Evolutionary conservation across 1,139 yeast species (phyloP).

Genomic region (Insectozyma bohioensis): DNA sequence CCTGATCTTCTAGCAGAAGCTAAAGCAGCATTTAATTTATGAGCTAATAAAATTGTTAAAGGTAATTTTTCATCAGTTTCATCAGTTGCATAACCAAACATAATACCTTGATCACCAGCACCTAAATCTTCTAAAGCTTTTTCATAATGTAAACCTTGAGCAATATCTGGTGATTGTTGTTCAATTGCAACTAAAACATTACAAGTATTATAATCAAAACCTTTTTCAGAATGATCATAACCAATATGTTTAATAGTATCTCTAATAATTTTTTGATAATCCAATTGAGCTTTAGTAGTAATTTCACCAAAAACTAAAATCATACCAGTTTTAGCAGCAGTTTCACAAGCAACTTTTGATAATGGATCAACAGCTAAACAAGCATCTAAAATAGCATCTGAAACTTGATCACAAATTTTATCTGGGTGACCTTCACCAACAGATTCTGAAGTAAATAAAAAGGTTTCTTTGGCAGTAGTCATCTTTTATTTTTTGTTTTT

Average conservation of each 20-base stretch:
- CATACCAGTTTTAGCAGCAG: slow-evolving; percentile 99
- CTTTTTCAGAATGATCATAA: slow-evolving; percentile 93
- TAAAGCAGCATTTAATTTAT: slow-evolving; percentile 93
- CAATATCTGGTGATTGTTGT: slow-evolving; percentile 98
- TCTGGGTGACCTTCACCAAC: slow-evolving; percentile 99
- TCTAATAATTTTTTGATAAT: slow-evolving; percentile 96
- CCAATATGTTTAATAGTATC: slow-evolving; percentile 99
- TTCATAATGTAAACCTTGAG: slow-evolving; percentile 98
- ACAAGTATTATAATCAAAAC: slow-evolving; percentile 99
- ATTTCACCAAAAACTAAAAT: slow-evolving; percentile 99
- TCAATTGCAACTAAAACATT: slow-evolving; percentile 98
- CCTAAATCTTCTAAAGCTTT: slow-evolving; percentile 96
- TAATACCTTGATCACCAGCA: slow-evolving; percentile 99
- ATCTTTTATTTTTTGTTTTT: slow-evolving; percentile 8
- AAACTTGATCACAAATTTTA: slow-evolving; percentile 98
- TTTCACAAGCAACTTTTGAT: slow-evolving; percentile 98
- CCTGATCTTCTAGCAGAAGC: slow-evolving; percentile 98
- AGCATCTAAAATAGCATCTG: slow-evolving; percentile 97
- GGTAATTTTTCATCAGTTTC: slow-evolving; percentile 98
- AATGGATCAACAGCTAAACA: slow-evolving; percentile 94
- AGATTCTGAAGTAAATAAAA: slow-evolving; percentile 92
- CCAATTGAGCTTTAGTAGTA: slow-evolving; percentile 93
- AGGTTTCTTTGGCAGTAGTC: slow-evolving; percentile 37
- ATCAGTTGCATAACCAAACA: slow-evolving; percentile 99
- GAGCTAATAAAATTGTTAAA: slow-evolving; percentile 89